Base-by-base conservation (phyloP, 352 stramenopile species). In the Phytophthora palmivora region DNA sequence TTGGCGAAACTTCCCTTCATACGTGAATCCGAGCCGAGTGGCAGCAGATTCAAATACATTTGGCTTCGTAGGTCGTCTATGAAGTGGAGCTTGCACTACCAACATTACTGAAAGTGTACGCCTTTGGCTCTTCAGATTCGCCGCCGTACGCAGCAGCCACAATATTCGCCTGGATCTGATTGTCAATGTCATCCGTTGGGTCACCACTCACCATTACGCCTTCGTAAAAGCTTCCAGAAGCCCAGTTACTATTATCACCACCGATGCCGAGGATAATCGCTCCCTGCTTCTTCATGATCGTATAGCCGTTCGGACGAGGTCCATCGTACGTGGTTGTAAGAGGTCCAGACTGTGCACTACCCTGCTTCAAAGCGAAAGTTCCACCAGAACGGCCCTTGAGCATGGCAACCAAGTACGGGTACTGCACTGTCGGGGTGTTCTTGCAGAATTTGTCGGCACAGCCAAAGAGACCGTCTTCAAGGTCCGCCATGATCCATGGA, bases 251-350 rank as follows among this genome's bases (percentile, higher is more conserved):
- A 39, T 70, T 70, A 26, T 65, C 61, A 33, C 61, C 54, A 0
- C 54, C 61, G 14, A 70, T 70, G 12, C 61, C 61, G 16, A 70
- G 54, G 9, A 70, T 42, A 4, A 70, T 70, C 1, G 61, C 54
- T 8, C 61, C 61, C 34, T 65, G 54, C 15, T 70, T 70, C 41
- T 65, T 70, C 53, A 70, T 70, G 5, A 70, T 28, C 8, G 45
- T 64, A 34, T 70, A 70, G 11, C 53, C 53, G 0, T 54, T 53
- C 26, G 61, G 61, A 6, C 61, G 61, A 50, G 61, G n/a, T 21
- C 61, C 61, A 16, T 70, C 53, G 45, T 70, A 70, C 18, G 45
- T 59, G 10, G 61, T 70, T 37, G 49, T 18, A 16, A 70, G 53
- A 15, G 12, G 6, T 4, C 45, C 46, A 22, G 61, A 65, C 41